Conservation (phyloP, 2,329 filamentous ascomycete genomes). For the Pleurostoma richardsiae region DNA sequence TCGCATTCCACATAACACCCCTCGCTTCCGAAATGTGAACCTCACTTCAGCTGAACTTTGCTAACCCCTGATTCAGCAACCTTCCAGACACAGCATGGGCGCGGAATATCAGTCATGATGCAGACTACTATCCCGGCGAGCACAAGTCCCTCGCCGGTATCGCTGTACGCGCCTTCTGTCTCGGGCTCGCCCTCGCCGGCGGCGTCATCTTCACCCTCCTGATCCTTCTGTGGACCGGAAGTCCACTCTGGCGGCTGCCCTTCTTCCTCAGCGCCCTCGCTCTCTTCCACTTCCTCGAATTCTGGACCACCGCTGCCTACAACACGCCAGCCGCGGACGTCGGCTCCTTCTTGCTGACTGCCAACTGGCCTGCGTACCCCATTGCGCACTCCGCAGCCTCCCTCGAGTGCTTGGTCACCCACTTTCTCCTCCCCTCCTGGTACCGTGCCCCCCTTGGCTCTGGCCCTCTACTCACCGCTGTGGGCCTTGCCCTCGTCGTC, state of each 20-base stretch:
- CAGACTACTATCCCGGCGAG: constrained; percentile 34
- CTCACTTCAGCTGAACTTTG: too few relatives aligned
- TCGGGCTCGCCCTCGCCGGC: constrained; percentile 38
- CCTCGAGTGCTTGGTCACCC: constrained; percentile 64
- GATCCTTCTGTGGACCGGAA: constrained; percentile 29
- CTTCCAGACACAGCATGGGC: too few relatives aligned
- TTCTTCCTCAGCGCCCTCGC: constrained; percentile 67
- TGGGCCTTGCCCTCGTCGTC: constrained; percentile 59
- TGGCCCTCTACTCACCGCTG: constrained; percentile 34
- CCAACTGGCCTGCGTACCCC: constrained; percentile 81
- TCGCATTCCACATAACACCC: too few relatives aligned
- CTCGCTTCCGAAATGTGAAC: too few relatives aligned
- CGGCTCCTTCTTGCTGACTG: constrained; percentile 74
- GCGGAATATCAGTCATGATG: too few relatives aligned
- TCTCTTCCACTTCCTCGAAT: constrained; percentile 94
- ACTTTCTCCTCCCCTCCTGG: constrained; percentile 47
- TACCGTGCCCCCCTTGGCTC: constrained; percentile 38
- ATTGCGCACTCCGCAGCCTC: constrained; percentile 74
- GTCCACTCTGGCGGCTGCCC: constrained; percentile 55
- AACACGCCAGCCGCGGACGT: constrained; percentile 72
- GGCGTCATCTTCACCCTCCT: constrained; percentile 24
- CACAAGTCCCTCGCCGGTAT: constrained; percentile 56
- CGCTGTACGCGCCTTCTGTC: constrained; percentile 50
- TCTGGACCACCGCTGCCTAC: constrained; percentile 79
- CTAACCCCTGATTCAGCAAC: too few relatives aligned